Conservation (phyloP, 2,329 filamentous ascomycete genomes). For the Monilinia polystroma region DNA sequence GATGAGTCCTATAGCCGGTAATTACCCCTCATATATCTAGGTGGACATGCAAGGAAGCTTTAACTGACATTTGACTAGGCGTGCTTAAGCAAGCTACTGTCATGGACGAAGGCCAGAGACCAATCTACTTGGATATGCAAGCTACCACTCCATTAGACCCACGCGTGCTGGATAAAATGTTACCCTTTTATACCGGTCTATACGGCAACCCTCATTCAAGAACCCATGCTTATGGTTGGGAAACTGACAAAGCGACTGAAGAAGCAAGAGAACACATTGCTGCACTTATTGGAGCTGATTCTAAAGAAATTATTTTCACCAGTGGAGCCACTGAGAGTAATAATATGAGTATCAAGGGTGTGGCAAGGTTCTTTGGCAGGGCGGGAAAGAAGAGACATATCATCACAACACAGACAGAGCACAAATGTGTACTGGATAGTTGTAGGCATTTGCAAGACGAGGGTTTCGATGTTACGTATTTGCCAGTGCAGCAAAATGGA, state of each 20-base stretch:
- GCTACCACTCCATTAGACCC: constrained; percentile 95
- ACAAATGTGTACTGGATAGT: constrained; percentile 98
- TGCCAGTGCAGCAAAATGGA: constrained; percentile 86
- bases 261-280: constrained; percentile 82
- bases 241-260: constrained; percentile 92
- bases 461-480: constrained; percentile 94
- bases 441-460: constrained; percentile 96
- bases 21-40: constrained; percentile 23
- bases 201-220: constrained; percentile 97
- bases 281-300: constrained; percentile 83
- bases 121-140: constrained; percentile 98
- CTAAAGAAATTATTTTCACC: constrained; percentile 98
- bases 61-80: constrained; percentile 45
- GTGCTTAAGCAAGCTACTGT: constrained; percentile 89
- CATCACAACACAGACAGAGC: constrained; percentile 95
- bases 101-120: constrained; percentile 88
- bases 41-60: constrained; percentile 27
- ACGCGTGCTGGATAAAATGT: constrained; percentile 92
- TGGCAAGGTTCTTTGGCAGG: constrained; percentile 90
- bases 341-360: constrained; percentile 99
- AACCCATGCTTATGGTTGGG: constrained; percentile 98
- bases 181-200: constrained; percentile 87
- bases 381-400: constrained; percentile 98
- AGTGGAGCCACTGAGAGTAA: constrained; percentile 98
- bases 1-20: constrained; percentile 77